These are phyloP conservation scores for Pittosporum tobira DNA, from an alignment of 129 eudicot species.

Conservation along the genomic window DNA sequence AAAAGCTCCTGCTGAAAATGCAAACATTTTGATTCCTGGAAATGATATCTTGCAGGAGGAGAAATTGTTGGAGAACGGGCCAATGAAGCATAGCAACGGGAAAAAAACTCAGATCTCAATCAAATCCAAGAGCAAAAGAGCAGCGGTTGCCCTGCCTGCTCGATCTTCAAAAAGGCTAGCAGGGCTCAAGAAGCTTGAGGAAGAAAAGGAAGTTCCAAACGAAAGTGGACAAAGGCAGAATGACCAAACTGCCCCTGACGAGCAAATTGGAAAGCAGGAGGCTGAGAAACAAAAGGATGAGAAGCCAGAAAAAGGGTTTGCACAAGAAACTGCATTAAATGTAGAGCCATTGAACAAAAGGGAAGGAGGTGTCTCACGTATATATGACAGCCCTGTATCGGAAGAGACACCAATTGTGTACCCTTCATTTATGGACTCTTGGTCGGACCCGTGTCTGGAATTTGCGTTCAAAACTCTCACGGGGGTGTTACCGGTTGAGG, in stretches of 20 bases:
- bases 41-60: constrained; percentile 16
- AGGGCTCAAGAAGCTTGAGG: constrained; percentile 15
- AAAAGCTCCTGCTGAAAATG: constrained; percentile 9
- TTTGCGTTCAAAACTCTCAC: constrained; percentile 73
- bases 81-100: constrained; percentile 6
- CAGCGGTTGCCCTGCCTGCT: constrained; percentile 10
- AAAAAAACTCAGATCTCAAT: constrained; percentile 21
- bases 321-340: neutral
- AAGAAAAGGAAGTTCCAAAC: neutral
- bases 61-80: constrained; percentile 15
- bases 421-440: constrained; percentile 39
- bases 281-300: constrained; percentile 23
- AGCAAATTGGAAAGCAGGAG: constrained; percentile 22
- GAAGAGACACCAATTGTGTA: constrained; percentile 22
- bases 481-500: constrained; percentile 35
- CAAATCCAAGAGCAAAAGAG: constrained; percentile 21
- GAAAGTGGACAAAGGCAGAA: constrained; percentile 4
- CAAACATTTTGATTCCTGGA: constrained; percentile 11
- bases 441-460: constrained; percentile 74
- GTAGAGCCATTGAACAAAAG: neutral
- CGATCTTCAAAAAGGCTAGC: constrained; percentile 58
- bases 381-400: neutral
- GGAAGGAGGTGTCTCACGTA: no score
- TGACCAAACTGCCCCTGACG: constrained; percentile 17
- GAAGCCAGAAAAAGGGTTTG: constrained; percentile 2